Percentiles rank a stretch among this genome's conserved stretches.
Conservation (phyloP, 2,329 filamentous ascomycete genomes). For the Cordyceps tenuipes region DNA sequence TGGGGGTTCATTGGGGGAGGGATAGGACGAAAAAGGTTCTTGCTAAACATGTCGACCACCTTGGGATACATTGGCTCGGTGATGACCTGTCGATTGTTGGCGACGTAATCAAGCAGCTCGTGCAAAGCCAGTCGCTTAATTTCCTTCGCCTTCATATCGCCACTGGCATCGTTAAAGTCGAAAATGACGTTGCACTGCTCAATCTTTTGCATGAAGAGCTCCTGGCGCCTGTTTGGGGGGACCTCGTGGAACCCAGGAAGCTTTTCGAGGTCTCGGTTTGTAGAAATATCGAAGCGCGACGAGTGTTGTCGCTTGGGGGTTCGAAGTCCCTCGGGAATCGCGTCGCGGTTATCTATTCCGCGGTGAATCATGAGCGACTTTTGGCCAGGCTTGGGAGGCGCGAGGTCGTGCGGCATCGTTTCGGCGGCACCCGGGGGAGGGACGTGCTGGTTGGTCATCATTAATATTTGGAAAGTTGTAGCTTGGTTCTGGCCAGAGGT, state of each 20-base stretch:
- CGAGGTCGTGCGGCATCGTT: slow-evolving; percentile 96
- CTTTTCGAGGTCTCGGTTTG: slow-evolving; percentile 94
- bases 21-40: slow-evolving; percentile 95
- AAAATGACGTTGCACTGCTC: slow-evolving; percentile 99
- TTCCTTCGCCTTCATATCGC: slow-evolving; percentile 99
- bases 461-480: neutral
- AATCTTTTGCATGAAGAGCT: slow-evolving; percentile 99
- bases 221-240: slow-evolving; percentile 85
- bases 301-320: slow-evolving; percentile 97
- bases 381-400: slow-evolving; percentile 81
- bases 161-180: slow-evolving; percentile 96
- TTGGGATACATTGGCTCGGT: slow-evolving; percentile 98
- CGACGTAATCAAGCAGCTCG: slow-evolving; percentile 94
- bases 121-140: slow-evolving; percentile 96
- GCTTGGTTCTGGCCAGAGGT: neutral
- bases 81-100: slow-evolving; percentile 96
- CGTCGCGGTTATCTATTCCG: slow-evolving; percentile 79
- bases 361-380: slow-evolving; percentile 87
- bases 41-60: slow-evolving; percentile 98
- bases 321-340: slow-evolving; percentile 82
- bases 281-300: slow-evolving; percentile 94
- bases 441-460: slow-evolving; percentile 57
- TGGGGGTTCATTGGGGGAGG: slow-evolving; percentile 96
- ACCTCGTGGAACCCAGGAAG: slow-evolving; percentile 97
- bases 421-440: slow-evolving; percentile 89